phyloP scores from a whole-genome alignment of 345 rosid species.

The Sisymbrium irio region DNA sequence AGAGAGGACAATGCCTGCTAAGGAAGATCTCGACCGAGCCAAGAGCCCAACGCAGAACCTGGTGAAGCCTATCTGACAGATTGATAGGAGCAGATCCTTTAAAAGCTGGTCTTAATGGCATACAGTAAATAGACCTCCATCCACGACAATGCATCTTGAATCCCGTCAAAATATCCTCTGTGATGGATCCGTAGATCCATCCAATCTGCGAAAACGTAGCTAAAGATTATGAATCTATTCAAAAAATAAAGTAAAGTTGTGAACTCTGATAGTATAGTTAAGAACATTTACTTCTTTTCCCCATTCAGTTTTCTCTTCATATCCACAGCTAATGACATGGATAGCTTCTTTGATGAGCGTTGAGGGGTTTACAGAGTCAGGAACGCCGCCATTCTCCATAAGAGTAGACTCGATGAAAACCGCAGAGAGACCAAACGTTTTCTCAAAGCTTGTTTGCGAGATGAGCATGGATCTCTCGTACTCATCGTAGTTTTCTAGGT shows the following conservation, averaged over 20 bases:
- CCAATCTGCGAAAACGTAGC: constrained; percentile 60
- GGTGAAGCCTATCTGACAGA: constrained; percentile 87
- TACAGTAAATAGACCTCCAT: constrained; percentile 96
- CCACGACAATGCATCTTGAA: constrained; percentile 99
- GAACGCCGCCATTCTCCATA: constrained; percentile 87
- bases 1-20: constrained; percentile 92
- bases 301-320: constrained; percentile 96
- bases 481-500: constrained; percentile 87
- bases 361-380: constrained; percentile 81
- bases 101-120: constrained; percentile 97
- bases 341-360: constrained; percentile 93
- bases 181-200: constrained; percentile 96
- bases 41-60: constrained; percentile 97
- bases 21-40: constrained; percentile 95
- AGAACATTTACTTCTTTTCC: constrained; percentile 79
- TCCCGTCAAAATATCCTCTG: constrained; percentile 94
- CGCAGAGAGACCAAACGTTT: constrained; percentile 89
- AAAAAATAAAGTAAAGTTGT: background rate
- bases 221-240: background rate
- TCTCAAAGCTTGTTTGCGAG: constrained; percentile 89
- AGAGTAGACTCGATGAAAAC: constrained; percentile 96
- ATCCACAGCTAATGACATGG: constrained; percentile 92
- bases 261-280: background rate
- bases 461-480: constrained; percentile 92
- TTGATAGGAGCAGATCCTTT: constrained; percentile 99